Evolutionary conservation across 1,284 basidiomycete species (phyloP).

Genomic region (Moniliophthora roreri): DNA sequence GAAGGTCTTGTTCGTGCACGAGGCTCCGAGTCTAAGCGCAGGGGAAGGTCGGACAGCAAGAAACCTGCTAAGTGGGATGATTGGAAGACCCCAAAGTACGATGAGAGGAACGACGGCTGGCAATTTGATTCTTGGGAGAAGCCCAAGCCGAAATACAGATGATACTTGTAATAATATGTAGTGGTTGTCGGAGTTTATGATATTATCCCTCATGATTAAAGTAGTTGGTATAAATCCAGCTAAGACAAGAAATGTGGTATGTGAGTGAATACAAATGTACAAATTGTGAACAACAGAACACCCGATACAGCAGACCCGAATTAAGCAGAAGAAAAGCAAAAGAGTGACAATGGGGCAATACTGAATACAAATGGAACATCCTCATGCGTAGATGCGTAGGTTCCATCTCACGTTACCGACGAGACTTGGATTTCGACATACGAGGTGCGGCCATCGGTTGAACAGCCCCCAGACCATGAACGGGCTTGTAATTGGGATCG

Average conservation of each 20-base stretch:
- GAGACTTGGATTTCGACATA: constrained; percentile 46
- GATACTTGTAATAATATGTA: constrained; percentile 6
- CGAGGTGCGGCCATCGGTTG: constrained; percentile 36
- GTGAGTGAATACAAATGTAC: constrained; percentile 2
- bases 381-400: too few species aligned
- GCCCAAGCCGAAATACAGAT: not conserved
- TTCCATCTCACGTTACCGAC: constrained; percentile 27
- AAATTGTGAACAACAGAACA: constrained; percentile 4
- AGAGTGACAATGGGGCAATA: too few species aligned
- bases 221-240: not conserved
- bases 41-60: not conserved
- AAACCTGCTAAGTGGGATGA: constrained; percentile 32
- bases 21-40: not conserved
- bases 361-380: too few species aligned
- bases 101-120: constrained; percentile 27
- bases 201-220: not conserved
- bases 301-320: not conserved
- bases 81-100: constrained; percentile 37
- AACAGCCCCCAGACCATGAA: constrained; percentile 75
- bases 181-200: not conserved
- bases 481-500: constrained; percentile 73
- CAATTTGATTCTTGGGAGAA: constrained; percentile 42
- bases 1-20: constrained; percentile 31
- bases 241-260: too few species aligned
- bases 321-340: not conserved